These are phyloP conservation scores for Acanthamoeba culbertsoni DNA, from an alignment of 208 protist species.

Conservation along the genomic window DNA sequence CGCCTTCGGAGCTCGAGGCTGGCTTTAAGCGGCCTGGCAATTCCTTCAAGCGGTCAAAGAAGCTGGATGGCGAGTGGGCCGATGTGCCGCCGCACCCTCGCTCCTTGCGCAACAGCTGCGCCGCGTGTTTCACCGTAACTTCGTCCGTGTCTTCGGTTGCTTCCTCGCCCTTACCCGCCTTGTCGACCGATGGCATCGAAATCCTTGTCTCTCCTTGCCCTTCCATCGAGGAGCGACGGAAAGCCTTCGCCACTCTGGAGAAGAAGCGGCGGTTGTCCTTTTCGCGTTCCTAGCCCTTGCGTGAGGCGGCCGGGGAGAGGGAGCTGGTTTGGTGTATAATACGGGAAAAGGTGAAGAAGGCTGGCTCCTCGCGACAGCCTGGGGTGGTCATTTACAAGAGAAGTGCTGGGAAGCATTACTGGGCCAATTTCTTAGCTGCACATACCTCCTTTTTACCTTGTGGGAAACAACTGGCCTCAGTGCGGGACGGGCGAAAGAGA, in stretches of 20 bases:
- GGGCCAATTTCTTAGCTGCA: no score
- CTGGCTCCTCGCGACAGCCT: no score
- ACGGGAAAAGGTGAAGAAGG: no score
- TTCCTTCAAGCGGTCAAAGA: neutral
- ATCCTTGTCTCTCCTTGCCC: neutral
- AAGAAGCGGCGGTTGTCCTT: constrained; percentile 6
- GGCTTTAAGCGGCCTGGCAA: neutral
- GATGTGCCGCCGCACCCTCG: no score
- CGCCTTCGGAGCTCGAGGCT: neutral
- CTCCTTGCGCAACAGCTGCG: constrained; percentile 8
- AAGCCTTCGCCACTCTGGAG: neutral
- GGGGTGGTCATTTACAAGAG: no score
- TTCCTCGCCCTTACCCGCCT: neutral
- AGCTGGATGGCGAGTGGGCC: neutral
- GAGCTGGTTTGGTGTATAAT: no score
- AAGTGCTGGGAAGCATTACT: no score
- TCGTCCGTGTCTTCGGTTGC: neutral
- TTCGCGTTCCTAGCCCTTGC: constrained; percentile 29
- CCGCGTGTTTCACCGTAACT: neutral
- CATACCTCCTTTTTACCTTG: no score
- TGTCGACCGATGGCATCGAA: neutral
- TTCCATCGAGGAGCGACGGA: neutral
- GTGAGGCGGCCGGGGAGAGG: no score
- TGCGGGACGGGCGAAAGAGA: no score
- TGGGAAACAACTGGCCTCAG: no score